Evolutionary conservation across 768 basidiomycete genomes (phyloP), one percentile per base, ranked within the genome.

Genomic region (Mycena galopus): DNA sequence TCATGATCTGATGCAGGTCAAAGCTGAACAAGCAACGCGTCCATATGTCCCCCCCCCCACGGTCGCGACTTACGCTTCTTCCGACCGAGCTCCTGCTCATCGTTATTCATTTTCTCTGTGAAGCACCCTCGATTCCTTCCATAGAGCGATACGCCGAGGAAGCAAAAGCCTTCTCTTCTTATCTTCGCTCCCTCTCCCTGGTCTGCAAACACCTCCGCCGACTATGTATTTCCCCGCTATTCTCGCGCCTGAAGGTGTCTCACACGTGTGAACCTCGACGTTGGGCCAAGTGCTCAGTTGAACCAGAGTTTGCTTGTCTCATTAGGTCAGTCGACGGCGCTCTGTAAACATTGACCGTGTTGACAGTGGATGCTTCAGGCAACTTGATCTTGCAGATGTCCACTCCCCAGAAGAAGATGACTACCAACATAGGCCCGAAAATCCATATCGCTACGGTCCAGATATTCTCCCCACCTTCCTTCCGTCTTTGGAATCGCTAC

Each of bases 61-160:
- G 1, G 29, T 51, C 44, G 25, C 67, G 10, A 51, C 57, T 71
- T 50, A 9, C 37, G 21, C 29, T 21, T 16, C 70, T 71, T 4
- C 70, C 70, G n/a, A 50, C 27, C 30, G 70, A 71, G 70, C 70
- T 71, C 23, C 47, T 65, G 35, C 50, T 65, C 35, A 39, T 61
- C 33, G 65, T 64, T 14, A n/a, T 64, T 56, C 25, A 58, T 6
- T 37, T 37, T 14, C 35, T 62, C 25, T 58, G 42, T 35, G 39
- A 47, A 33, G 5, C 29, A 4, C 27, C 10, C 9, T 27, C 23
- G 17, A 37, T 17, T 12, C 35, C 30, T 19, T 11, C 39, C 2
- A 30, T 7, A 23, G 53, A 17, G 14, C n/a, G n/a, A n/a, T 58
- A 8, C 8, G 56, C 37, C 8, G 39, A 33, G 8, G 9, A 12